Percentiles rank a stretch among this genome's conserved stretches.
Conservation (phyloP, 2,329 filamentous ascomycete genomes). For the Penicillium decumbens region DNA sequence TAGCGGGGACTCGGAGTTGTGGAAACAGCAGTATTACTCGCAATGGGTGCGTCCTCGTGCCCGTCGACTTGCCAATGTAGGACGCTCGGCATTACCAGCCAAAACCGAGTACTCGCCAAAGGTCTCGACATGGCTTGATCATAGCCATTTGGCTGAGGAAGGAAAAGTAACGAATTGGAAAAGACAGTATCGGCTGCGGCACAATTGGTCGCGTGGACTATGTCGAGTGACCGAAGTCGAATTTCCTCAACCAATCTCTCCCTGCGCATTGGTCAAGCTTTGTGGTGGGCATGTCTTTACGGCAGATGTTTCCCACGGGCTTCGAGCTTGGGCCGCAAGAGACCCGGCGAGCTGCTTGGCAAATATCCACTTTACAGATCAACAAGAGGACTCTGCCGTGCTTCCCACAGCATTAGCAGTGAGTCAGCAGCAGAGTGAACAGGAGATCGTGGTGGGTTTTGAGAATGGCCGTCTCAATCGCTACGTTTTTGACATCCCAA, state of each 20-base stretch:
- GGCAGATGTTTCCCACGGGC: constrained; percentile 62
- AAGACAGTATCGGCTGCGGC: constrained; percentile 75
- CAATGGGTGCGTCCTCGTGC: constrained; percentile 81
- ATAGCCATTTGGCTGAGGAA: constrained; percentile 52
- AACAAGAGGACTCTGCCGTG: constrained; percentile 59
- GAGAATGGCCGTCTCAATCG: constrained; percentile 66
- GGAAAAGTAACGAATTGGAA: constrained; percentile 69
- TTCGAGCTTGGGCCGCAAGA: constrained; percentile 74
- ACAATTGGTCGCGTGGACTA: constrained; percentile 84
- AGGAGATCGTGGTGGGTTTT: constrained; percentile 67
- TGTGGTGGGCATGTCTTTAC: constrained; percentile 73
- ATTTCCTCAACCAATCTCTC: constrained; percentile 52
- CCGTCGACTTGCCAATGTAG: constrained; percentile 66
- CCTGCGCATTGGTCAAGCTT: constrained; percentile 69
- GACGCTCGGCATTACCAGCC: constrained; percentile 37
- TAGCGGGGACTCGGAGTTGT: constrained; percentile 77
- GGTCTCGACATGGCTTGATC: constrained; percentile 58
- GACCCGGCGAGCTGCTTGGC: constrained; percentile 57
- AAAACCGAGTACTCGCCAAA: constrained; percentile 52
- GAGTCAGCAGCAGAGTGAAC: constrained; percentile 42
- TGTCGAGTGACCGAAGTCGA: constrained; percentile 76
- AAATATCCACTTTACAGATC: constrained; percentile 30
- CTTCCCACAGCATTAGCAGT: constrained; percentile 49
- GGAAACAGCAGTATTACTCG: constrained; percentile 83
- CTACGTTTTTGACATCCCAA: constrained; percentile 56